Evolutionary conservation across 2,329 filamentous ascomycete genomes (phyloP).

Genomic region (Aureobasidium sp.): DNA sequence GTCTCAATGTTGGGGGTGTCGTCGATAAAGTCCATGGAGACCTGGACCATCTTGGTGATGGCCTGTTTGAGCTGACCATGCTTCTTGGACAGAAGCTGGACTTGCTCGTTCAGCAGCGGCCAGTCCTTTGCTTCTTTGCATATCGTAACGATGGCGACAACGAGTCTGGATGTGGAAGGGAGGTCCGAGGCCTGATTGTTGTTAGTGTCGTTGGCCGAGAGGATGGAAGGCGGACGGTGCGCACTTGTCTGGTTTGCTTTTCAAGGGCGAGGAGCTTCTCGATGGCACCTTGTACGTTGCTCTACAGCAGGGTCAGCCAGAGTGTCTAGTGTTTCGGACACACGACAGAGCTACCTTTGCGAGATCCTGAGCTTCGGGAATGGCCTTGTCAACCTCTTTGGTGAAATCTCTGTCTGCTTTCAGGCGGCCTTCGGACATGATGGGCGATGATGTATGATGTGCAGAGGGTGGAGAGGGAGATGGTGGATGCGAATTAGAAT

Average conservation of each 20-base stretch:
- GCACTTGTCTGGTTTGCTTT: constrained; percentile 94
- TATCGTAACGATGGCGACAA: constrained; percentile 84
- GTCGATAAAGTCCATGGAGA: constrained; percentile 85
- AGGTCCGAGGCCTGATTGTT: constrained; percentile 77
- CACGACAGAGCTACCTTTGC: constrained; percentile 55
- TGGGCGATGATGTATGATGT: not conserved
- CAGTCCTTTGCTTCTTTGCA: constrained; percentile 90
- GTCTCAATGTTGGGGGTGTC: constrained; percentile 75
- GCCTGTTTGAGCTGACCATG: constrained; percentile 99
- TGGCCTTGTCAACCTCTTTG: constrained; percentile 86
- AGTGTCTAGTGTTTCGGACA: not conserved
- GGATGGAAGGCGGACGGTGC: constrained; percentile 16
- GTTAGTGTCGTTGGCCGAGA: not conserved
- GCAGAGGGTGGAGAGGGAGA: not conserved
- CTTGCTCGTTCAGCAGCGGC: constrained; percentile 92
- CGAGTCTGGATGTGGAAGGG: constrained; percentile 80
- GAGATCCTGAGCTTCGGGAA: constrained; percentile 83
- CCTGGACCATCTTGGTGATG: constrained; percentile 97
- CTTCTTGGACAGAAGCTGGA: constrained; percentile 94
- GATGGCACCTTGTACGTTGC: constrained; percentile 75
- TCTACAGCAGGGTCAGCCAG: constrained; percentile 37
- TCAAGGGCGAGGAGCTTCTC: constrained; percentile 88
- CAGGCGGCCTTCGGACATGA: constrained; percentile 67
- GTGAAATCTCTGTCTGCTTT: constrained; percentile 99
- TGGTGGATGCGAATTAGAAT: not conserved